Base-by-base conservation (phyloP, 306 rosid species). In the Pachyrhizus erosus region DNA sequence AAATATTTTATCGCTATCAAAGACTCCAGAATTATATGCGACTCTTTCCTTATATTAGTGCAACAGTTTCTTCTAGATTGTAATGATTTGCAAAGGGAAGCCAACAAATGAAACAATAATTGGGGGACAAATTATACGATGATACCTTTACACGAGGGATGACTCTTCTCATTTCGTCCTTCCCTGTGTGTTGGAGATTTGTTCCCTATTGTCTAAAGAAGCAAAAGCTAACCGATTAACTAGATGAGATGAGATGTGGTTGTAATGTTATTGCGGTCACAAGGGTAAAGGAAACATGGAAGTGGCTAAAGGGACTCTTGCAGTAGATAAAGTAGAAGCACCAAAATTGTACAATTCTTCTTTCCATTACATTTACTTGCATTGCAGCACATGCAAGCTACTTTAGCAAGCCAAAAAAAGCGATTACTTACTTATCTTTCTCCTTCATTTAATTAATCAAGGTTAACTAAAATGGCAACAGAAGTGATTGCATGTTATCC, bases 401-500 rank as follows among this genome's bases (percentile, higher is more conserved):
- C 89, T 84, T 79, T 79, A 79, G 34, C 83, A 55, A 57, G 21
- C 80, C 37, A 31, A 83, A 83, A 49, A 84, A 82, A 77, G 66
- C 76, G 52, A 78, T 80, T 68, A 26, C 89, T 78, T 83, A 74
- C 76, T 74, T 77, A 49, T 78, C 75, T 80, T 84, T 86, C 84
- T 68, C 52, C 37, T 52, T 84, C 52, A 26, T 76, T 24, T 26
- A 51, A 80, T 75, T 67, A 80, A 77, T 77, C 82, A 71, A 79
- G 61, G 24, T 77, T 82, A 54, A 70, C 84, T 33, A 27, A 73
- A 85, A 60, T 69, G 73, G 79, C 78, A 73, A 71, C 67, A 84
- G 40, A 85, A 86, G 76, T 71, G 67, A 64, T 73, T 81, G 92
- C 95, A 89, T 76, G 95, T 89, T 89, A 87, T 75, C 83, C 82